Evolutionary conservation across 345 rosid genomes (phyloP), one percentile per base, ranked within the genome.

Genomic region (Pelargonium nanum): DNA sequence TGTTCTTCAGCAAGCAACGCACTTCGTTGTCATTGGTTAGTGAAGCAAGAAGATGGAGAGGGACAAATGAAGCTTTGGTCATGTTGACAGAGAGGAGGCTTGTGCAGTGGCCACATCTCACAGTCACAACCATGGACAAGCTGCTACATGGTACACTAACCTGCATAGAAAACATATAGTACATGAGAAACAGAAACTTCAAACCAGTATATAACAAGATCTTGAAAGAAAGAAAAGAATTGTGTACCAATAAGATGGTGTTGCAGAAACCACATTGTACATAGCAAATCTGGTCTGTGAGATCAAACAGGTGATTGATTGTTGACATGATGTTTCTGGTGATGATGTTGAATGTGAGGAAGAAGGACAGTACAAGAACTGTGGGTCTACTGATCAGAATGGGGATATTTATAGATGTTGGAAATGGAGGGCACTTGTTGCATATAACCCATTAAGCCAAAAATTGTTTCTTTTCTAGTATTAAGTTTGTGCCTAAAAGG

Each of bases 181-280:
- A 30, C 15, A 40, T 40, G 9, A 40, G 48, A 40, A 40, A 40
- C 48, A 40, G 48, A 40, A 40, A 40, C 48, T 17, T 40, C 15
- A 40, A 40, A 24, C 15, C 30, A 59, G 24, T 0, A 24, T 57
- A 59, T 59, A 25, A 22, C 26, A 22, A 22, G n/a, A 55, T 25
- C 26, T 1, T 50, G 9, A 50, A 50, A 24, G 7, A 22, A 34
- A 34, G 30, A 19, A 24, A 16, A 4, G n/a, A 1, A 56, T 22
- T 19, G 45, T 30, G 15, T 80, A 93, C 99, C 81, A 89, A 85
- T 63, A 93, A 79, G 72, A 89, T 82, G 70, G 99, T 93, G 72
- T 82, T 78, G 80, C 97, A 87, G 72, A 83, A 89, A 53, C 97
- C 94, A 70, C 97, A 93, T 68, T 89, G 91, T n/a, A 93, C 96